Base-by-base conservation (phyloP, 495 filamentous ascomycete species). In the Hamigera avellanea region DNA sequence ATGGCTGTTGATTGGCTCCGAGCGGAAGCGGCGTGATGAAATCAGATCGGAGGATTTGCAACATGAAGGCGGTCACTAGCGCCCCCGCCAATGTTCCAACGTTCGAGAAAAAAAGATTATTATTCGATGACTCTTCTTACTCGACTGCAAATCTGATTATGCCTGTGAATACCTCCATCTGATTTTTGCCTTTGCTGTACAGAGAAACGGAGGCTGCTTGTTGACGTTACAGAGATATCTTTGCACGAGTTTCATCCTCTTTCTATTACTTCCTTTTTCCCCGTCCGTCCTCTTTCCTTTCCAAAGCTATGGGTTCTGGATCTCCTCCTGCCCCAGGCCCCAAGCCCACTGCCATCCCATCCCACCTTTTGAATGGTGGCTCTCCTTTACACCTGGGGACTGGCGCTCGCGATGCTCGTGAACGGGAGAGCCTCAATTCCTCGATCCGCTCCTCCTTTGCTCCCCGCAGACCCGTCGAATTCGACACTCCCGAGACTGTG, bases 371-470 rank as follows among this genome's bases (percentile, higher is more conserved):
- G 35, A 69, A 72, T 48, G 68, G 68, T 16, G 51, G 52, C 32
- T 67, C 66, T 34, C 61, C 64, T 27, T 48, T 68, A 33, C 49
- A 64, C 37, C 37, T 39, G 4, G 49, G 59, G 12, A 42, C 52
- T n/a, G 36, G 50, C 10, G 46, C 43, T 15, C 59, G 63, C n/a
- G 61, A 62, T 48, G 58, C 48, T 28, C 62, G 66, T 41, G 69
- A 73, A 35, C 57, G 66, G 7, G 68, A 71, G 33, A 65, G 53
- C 29, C 56, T 73, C 41, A 66, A 67, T 43, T 58, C 68, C n/a
- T 72, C 69, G 6, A 73, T 73, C 36, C 50, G 49, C 33, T 67
- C 64, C 1, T 70, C 69, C 8, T 71, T 69, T 40, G 47, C 52
- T 23, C 50, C 66, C 17, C 59, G 64, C 36, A 46, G 63, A 26